Evolutionary conservation across 306 rosid genomes (phyloP), one percentile per base, ranked within the genome.

Genomic region (Inga laurina): DNA sequence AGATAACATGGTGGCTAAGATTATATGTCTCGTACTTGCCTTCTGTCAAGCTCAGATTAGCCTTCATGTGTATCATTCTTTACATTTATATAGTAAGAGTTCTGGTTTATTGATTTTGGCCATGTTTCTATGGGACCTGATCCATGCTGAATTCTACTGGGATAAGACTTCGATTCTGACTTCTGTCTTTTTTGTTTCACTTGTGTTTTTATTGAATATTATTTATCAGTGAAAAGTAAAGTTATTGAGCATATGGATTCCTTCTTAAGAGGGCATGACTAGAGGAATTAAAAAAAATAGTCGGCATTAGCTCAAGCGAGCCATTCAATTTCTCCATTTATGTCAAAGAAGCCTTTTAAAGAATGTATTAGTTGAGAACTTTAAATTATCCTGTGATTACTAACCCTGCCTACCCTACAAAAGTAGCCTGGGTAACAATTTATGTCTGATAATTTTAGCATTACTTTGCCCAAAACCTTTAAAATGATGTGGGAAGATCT

Each of bases 1-100:
- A 90, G 89, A 85, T 81, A 82, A 77, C 79, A 43, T 86, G 91
- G 93, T 84, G 64, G 27, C 64, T 57, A 57, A 57, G 9, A 57
- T 57, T 8, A 19, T 32, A 65, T 15, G 44, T 66, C 21, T 32
- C 4, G 4, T 30, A 34, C 72, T 34, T 66, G 44, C 44, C n/a
- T 66, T 66, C 45, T 34, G 72, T 39, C 27, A 71, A 39, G 10
- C 15, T 8, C 64, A 7, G 1, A 57, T 83, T 78, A 62, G 19
- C 78, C 32, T 30, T 43, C 72, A 35, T 68, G 44, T 46, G 51
- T 39, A 59, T 79, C 65, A 59, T 69, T 49, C 64, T 79, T 72
- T 18, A 62, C 32, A 41, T 39, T 41, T 41, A 24, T 9, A 8
- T 18, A 68, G 3, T 37, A 21, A 37, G 48, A 67, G 12, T 35